These are phyloP conservation scores for Solanum chacoense DNA, from an alignment of 305 asterid species.

Conservation along the genomic window DNA sequence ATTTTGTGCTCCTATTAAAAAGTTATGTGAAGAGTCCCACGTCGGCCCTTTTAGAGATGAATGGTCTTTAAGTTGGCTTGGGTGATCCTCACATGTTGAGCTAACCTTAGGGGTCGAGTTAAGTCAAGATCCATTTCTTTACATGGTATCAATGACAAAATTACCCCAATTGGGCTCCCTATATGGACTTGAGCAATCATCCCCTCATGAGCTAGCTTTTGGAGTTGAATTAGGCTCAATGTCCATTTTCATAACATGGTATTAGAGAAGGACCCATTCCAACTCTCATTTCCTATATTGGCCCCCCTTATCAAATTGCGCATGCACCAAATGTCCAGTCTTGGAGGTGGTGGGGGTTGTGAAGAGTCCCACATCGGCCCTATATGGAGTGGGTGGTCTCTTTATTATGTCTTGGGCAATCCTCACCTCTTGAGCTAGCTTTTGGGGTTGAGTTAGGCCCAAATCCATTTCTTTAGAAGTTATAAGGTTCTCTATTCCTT, in stretches of 20 bases:
- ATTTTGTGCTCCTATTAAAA: not conserved
- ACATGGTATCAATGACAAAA: not conserved
- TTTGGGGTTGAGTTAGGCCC: not conserved
- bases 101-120: not conserved
- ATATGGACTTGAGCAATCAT: not conserved
- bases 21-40: not conserved
- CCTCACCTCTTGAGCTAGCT: not conserved
- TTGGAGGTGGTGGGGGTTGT: not conserved
- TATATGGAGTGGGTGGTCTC: not conserved
- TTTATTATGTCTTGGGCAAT: not conserved
- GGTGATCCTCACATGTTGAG: not conserved
- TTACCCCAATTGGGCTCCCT: not conserved
- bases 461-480: not conserved
- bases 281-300: not conserved
- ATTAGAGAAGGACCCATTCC: not conserved
- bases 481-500: not conserved
- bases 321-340: not conserved
- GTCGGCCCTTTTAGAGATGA: not conserved
- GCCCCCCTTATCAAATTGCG: not conserved
- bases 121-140: not conserved
- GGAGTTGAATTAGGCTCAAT: not conserved
- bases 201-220: not conserved
- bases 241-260: not conserved
- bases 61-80: not conserved
- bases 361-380: not conserved